Evolutionary conservation across 2,329 filamentous ascomycete genomes (phyloP), one percentile per base, ranked within the genome.

Genomic region (Diaporthe sp.): DNA sequence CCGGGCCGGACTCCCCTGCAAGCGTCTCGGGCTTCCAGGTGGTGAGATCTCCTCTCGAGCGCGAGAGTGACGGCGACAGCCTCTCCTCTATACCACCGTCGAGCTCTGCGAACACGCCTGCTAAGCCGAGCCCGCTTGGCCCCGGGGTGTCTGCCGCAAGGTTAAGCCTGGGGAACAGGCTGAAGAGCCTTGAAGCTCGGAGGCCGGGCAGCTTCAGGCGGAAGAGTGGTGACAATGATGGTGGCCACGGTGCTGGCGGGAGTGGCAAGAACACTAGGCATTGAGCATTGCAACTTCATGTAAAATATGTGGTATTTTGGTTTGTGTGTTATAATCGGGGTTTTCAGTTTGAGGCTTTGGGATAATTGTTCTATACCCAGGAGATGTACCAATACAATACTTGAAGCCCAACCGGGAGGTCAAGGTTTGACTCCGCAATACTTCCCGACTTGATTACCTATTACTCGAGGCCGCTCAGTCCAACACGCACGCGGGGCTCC

Each of bases 161-260:
- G 72, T 81, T 90, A 78, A 90, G 87, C 71, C 81, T 90, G 53
- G 88, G 88, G 7, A 87, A 85, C 76, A 84, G 88, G 78, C 79
- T 91, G 31, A 88, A 86, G 79, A 88, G 70, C 13, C 49, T 77
- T 3, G 75, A 77, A 4, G 67, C 75, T 19, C 67, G 34, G 44
- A 53, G 75, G 42, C 75, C 75, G 19, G 31, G 25, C 17, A 25
- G 55, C 17, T 31, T 74, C 44, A 68, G 65, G 28, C 70, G 67
- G 53, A 72, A 53, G 53, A 72, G 59, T 61, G 59, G 53, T 28
- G 75, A 59, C 9, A 44, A 74, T 39, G 34, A 42, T 8, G 61
- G 42, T 51, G 53, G 65, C 5, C 59, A 58, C 28, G 62, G 19
- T 37, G 34, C 55, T 25, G 15, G 42, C 46, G 70, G 57, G 4